Evolutionary conservation across 495 filamentous ascomycete species (phyloP).

Genomic region (Glarea lozoyensis): DNA sequence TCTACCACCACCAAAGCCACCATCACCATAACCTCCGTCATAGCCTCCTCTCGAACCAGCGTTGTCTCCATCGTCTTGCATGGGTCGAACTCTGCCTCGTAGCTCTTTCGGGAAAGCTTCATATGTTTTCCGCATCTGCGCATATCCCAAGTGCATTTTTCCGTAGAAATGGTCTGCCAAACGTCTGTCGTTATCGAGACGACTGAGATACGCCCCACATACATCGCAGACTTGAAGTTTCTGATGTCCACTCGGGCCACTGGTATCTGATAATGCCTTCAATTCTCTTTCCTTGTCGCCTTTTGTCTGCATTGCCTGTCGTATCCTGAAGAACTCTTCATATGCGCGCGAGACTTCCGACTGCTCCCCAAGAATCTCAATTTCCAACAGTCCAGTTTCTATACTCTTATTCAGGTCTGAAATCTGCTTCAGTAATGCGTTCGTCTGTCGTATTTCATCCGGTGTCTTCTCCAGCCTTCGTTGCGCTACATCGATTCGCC

Average conservation of each 20-base stretch:
- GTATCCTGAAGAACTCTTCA: slow-evolving; percentile 77
- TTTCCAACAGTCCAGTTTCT: slow-evolving; percentile 74
- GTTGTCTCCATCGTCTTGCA: slow-evolving; percentile 36
- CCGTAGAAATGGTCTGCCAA: slow-evolving; percentile 97
- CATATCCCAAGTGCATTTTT: slow-evolving; percentile 98
- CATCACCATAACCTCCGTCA: slow-evolving; percentile 39
- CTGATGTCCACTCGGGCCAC: slow-evolving; percentile 87
- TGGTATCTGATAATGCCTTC: slow-evolving; percentile 84
- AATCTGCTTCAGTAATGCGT: slow-evolving; percentile 82
- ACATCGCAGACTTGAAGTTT: slow-evolving; percentile 98
- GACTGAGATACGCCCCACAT: slow-evolving; percentile 83
- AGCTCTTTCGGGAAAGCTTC: slow-evolving; percentile 83
- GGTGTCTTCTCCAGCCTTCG: slow-evolving; percentile 91
- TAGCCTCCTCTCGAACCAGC: slow-evolving; percentile 39
- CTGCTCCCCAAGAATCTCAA: slow-evolving; percentile 75
- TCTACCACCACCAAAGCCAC: slow-evolving; percentile 33
- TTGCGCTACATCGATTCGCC: slow-evolving; percentile 84
- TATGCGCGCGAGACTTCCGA: slow-evolving; percentile 72
- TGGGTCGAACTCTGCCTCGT: slow-evolving; percentile 55
- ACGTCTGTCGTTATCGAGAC: slow-evolving; percentile 88
- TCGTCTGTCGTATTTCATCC: slow-evolving; percentile 97
- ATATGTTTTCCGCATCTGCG: slow-evolving; percentile 89
- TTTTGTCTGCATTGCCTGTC: slow-evolving; percentile 71
- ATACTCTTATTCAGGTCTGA: slow-evolving; percentile 71
- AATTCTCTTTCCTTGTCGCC: slow-evolving; percentile 80